Percentiles rank a stretch among this genome's conserved stretches.
phyloP scores from a whole-genome alignment of 257 asterid species.

The Salvia hispanica region DNA sequence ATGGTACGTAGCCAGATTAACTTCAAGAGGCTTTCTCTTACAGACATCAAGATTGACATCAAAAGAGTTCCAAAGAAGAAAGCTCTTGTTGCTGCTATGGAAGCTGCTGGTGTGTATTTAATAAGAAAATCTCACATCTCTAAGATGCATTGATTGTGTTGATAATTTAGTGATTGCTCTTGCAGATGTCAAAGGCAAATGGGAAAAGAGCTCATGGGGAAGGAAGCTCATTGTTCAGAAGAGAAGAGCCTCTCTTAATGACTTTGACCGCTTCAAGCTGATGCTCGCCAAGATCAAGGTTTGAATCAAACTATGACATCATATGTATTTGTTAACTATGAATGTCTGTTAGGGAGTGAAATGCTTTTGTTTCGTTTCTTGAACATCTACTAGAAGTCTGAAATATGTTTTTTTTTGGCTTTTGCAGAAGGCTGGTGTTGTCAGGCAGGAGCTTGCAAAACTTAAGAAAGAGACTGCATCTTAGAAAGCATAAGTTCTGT shows the following conservation, averaged over 20 bases:
- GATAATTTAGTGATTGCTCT: not conserved
- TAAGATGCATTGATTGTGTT: not conserved
- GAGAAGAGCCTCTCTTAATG: conserved; percentile 75
- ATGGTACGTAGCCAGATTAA: conserved; percentile 92
- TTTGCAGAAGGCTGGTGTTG: conserved; percentile 83
- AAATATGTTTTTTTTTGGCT: not conserved
- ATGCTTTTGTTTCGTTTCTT: not conserved
- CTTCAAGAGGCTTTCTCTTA: conserved; percentile 88
- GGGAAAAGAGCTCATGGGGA: conserved; percentile 97
- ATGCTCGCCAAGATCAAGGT: conserved; percentile 96
- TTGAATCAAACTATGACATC: not conserved
- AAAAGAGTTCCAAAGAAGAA: conserved; percentile 85
- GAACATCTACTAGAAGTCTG: not conserved
- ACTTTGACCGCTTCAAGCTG: conserved; percentile 84
- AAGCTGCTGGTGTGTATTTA: conserved; percentile 74
- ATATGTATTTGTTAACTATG: not conserved
- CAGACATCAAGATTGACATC: conserved; percentile 86
- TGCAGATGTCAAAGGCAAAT: conserved; percentile 83
- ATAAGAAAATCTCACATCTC: not conserved
- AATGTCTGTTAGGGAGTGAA: not conserved
- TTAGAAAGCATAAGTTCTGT: conserved; percentile 21
- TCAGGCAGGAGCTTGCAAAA: conserved; percentile 85
- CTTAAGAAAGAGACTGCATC: conserved; percentile 59
- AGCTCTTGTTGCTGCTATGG: conserved; percentile 87
- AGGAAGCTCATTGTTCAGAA: conserved; percentile 93